Conservation (phyloP, 345 rosid species). For the Diplotaxis tenuifolia region DNA sequence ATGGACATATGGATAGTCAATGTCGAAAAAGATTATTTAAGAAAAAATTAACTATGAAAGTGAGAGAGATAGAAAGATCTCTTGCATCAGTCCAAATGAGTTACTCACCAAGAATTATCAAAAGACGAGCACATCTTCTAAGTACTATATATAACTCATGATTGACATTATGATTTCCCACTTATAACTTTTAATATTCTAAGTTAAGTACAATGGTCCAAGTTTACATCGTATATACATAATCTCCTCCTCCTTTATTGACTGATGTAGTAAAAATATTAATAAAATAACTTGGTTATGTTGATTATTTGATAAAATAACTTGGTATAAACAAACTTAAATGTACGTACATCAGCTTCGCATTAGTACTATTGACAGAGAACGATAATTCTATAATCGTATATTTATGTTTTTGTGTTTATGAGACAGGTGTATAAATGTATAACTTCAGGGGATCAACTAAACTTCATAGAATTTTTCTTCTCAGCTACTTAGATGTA, state of each 20-base stretch:
- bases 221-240: neutral
- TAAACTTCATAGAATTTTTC: neutral
- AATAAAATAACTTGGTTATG: neutral
- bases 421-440: neutral
- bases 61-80: neutral
- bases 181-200: conserved; percentile 3
- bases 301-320: neutral
- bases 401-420: neutral
- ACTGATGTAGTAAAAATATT: neutral
- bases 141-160: conserved; percentile 38
- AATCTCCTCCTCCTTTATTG: neutral
- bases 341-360: conserved; percentile 19
- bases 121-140: conserved; percentile 15
- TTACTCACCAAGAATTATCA: conserved; percentile 23
- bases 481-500: neutral
- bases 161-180: conserved; percentile 36
- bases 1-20: conserved; percentile 34
- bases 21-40: conserved; percentile 11
- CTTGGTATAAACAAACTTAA: conserved; percentile 15
- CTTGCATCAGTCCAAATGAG: conserved; percentile 32
- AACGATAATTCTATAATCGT: conserved; percentile 2
- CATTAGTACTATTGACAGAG: conserved; percentile 2
- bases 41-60: neutral
- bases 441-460: neutral
- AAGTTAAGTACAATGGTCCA: conserved; percentile 5